Base-by-base conservation (phyloP, 202 grass and related monocot genomes). In the Zizania palustris region DNA sequence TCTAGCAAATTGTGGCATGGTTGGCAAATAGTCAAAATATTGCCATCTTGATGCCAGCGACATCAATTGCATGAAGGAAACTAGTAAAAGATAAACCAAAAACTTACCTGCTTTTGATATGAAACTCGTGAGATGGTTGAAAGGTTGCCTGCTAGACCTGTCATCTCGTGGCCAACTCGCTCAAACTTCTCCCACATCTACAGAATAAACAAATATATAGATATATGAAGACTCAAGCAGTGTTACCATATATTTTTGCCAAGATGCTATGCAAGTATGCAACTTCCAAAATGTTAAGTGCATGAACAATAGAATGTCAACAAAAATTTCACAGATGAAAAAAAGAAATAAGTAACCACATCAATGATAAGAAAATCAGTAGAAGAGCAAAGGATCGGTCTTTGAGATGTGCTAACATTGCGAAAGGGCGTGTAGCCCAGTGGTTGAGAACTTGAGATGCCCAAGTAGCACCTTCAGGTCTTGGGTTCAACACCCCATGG, bases 131-230 rank as follows among this genome's bases (percentile, higher is more conserved):
- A 92, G 63, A 86, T 85, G 46, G 46, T 73, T 81, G 91, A 84
- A 64, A 90, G 85, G 71, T 67, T 81, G 72, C 74, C 90, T 3
- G 91, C 84, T 35, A 95, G 64, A 76, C 38, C 69, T 80, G 87
- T 58, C 82, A 95, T 93, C 65, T 92, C 59, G 54, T 67, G 91
- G 57, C 85, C 89, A 67, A 92, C 79, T 67, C 76, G 87, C 86
- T 85, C 86, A 77, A 99, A 75, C 35, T 87, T 84, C 74, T 82
- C 81, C 92, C 91, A 99, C 44, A 93, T 82, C 96, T 99, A 44
- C 33, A 79, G 56, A 69, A 85, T 58, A 69, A 33, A 51, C 67
- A 85, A 71, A 62, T 37, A 77, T 41, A 53, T 45, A 71, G 37
- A 63, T 41, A 45, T 40, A 74, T 55, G 42, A 55, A 69, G 28